A percentile compares a stretch with the other conserved stretches of the same genome.
These are phyloP conservation scores for Aspergillus glaucus DNA, from an alignment of 2,329 filamentous ascomycete species.

Conservation along the genomic window DNA sequence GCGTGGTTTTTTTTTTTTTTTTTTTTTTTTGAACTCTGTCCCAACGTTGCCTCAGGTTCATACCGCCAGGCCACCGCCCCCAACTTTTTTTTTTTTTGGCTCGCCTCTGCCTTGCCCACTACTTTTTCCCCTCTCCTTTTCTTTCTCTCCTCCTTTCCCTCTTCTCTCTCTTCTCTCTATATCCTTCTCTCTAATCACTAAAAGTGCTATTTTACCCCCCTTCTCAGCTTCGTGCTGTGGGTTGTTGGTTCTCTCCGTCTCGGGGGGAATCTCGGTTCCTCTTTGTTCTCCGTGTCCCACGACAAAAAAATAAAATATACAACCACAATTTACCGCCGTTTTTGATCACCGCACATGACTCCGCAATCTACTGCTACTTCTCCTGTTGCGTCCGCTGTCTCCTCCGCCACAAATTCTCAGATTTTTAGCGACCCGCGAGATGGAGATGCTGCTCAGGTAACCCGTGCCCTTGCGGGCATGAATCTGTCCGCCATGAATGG, in stretches of 20 bases:
- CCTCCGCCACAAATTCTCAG: slow-evolving; percentile 36
- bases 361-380: slow-evolving; percentile 32
- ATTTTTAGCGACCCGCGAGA: slow-evolving; percentile 30
- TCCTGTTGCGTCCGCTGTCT: slow-evolving; percentile 40
- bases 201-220: slow-evolving; percentile 10
- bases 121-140: slow-evolving; percentile 4
- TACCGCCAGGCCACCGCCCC: neutral
- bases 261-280: slow-evolving; percentile 18
- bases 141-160: slow-evolving; percentile 1
- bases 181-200: slow-evolving; percentile 2
- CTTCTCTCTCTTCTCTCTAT: slow-evolving; percentile 2
- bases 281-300: slow-evolving; percentile 13
- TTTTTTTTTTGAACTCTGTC: neutral
- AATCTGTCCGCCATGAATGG: slow-evolving; percentile 34
- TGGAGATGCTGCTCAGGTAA: slow-evolving; percentile 35
- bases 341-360: slow-evolving; percentile 34
- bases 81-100: neutral
- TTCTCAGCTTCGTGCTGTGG: slow-evolving; percentile 23
- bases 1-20: slow-evolving; percentile 32
- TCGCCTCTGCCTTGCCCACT: neutral
- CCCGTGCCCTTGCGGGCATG: slow-evolving; percentile 39
- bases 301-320: too few species aligned
- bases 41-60: neutral
- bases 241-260: slow-evolving; percentile 9
- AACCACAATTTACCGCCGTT: slow-evolving; percentile 6